phyloP scores from a whole-genome alignment of 179 eudicot genomes.

The Amaranthus tricolor region DNA sequence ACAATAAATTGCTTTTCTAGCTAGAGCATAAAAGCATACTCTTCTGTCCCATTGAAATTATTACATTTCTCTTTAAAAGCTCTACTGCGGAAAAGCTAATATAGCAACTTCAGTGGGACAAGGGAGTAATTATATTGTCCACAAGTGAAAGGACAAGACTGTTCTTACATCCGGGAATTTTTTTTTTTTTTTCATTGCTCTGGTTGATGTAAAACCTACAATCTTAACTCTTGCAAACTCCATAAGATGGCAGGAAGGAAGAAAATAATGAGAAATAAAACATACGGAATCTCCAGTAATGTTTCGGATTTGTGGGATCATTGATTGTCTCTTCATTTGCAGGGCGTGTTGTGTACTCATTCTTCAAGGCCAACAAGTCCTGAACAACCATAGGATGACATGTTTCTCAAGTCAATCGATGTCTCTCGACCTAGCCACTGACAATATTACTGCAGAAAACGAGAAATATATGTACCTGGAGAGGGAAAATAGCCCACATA shows the following conservation, averaged over 20 bases:
- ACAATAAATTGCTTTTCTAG: too few relatives aligned
- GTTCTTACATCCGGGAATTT: too few relatives aligned
- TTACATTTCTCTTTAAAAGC: too few relatives aligned
- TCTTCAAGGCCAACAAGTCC: constrained; percentile 88
- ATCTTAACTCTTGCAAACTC: too few relatives aligned
- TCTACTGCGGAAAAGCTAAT: too few relatives aligned
- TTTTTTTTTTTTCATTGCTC: too few relatives aligned
- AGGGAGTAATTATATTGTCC: too few relatives aligned
- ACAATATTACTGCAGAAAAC: not conserved
- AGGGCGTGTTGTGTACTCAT: constrained; percentile 80
- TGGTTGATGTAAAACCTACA: too few relatives aligned
- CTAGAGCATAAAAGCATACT: too few relatives aligned
- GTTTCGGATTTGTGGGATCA: constrained; percentile 97
- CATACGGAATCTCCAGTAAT: constrained; percentile 97
- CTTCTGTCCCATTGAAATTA: too few relatives aligned
- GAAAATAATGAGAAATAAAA: constrained; percentile 3
- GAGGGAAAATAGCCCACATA: constrained; percentile 99
- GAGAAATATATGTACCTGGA: constrained; percentile 55
- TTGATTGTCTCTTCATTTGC: constrained; percentile 94
- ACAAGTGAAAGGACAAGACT: too few relatives aligned
- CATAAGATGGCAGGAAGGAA: not conserved
- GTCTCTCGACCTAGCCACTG: not conserved
- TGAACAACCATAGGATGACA: constrained; percentile 14
- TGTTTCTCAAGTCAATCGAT: not conserved
- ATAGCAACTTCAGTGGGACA: too few relatives aligned